Conservation (phyloP, 805 yeast species). For the Spathaspora arborariae region DNA sequence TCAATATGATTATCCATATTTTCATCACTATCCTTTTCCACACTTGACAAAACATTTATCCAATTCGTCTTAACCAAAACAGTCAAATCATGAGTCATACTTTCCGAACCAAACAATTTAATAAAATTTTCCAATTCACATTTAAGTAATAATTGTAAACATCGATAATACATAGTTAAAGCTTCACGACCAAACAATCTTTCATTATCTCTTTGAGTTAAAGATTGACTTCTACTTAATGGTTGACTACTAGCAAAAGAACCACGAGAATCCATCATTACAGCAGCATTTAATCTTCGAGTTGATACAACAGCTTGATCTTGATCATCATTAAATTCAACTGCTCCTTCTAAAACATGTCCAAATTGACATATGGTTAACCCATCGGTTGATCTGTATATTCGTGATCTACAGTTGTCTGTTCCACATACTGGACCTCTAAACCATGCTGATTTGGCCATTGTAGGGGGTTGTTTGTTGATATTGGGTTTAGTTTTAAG, state of each 20-base stretch:
- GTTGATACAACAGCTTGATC: constrained; percentile 54
- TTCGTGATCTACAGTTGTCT: constrained; percentile 79
- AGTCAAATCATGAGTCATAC: constrained; percentile 15
- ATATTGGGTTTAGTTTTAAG: neutral
- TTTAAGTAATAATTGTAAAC: constrained; percentile 50
- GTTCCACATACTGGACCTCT: constrained; percentile 86
- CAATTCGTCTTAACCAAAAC: constrained; percentile 30
- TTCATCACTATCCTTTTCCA: constrained; percentile 2
- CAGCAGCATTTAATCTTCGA: constrained; percentile 36
- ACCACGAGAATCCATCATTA: constrained; percentile 15
- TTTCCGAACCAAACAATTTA: constrained; percentile 10
- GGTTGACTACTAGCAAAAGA: constrained; percentile 17
- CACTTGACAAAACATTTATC: constrained; percentile 20
- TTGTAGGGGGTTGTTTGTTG: neutral
- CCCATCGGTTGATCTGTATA: constrained; percentile 74
- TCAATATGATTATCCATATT: neutral
- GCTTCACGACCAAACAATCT: constrained; percentile 49
- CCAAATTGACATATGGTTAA: constrained; percentile 84
- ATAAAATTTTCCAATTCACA: constrained; percentile 33
- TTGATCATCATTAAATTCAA: constrained; percentile 81
- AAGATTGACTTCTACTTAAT: constrained; percentile 13
- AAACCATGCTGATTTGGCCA: constrained; percentile 34
- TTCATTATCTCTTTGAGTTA: constrained; percentile 14
- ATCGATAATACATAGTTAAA: constrained; percentile 36
- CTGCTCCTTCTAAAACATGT: constrained; percentile 78